Base-by-base conservation (phyloP, 805 yeast genomes). In the Saccharomycopsis javanensis region DNA sequence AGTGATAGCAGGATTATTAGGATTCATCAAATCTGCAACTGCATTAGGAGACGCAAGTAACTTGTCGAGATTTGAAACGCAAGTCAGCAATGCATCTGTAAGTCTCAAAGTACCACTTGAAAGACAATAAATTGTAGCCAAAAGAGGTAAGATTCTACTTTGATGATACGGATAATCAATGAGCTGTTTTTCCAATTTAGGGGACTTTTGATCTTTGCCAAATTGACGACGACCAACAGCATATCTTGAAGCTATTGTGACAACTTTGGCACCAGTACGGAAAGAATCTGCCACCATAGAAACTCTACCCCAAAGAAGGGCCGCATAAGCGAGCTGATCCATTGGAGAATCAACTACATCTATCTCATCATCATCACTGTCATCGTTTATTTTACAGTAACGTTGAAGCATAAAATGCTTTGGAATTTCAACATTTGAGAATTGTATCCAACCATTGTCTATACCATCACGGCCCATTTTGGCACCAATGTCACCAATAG, bases 361-460 rank as follows among this genome's bases (percentile, higher is more conserved):
- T 50, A 91, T 91, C 20, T 81, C 80, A n/a, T 76, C 71, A 50
- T 75, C 74, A 57, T 79, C 77, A 15, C 20, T n/a, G 48, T 42
- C 48, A 42, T 42, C 48, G 13, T 42, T 42, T 55, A 91, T 88
- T 66, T 81, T 79, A 55, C 90, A 80, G 71, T 84, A 90, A 70
- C 84, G 87, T 70, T 83, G 82, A 65, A 91, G 75, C 94, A 91
- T 83, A 71, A 78, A 86, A 67, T 79, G 84, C 61, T 90, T 79
- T 57, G 97, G 97, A 61, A 91, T 86, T 54, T 83, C 77, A 54
- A 89, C 97, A 64, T 84, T 77, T 53, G 86, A 76, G 72, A 87
- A 91, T 72, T 90, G 97, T 66, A 91, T 88, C 97, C 97, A 91
- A 55, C 97, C 97, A 70, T 91, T 91, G 68, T 91, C 97, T 63